A percentile compares a stretch with the other conserved stretches of the same genome.
Evolutionary conservation across 441 rosid genomes (phyloP).

Genomic region (Brassica balearica): DNA sequence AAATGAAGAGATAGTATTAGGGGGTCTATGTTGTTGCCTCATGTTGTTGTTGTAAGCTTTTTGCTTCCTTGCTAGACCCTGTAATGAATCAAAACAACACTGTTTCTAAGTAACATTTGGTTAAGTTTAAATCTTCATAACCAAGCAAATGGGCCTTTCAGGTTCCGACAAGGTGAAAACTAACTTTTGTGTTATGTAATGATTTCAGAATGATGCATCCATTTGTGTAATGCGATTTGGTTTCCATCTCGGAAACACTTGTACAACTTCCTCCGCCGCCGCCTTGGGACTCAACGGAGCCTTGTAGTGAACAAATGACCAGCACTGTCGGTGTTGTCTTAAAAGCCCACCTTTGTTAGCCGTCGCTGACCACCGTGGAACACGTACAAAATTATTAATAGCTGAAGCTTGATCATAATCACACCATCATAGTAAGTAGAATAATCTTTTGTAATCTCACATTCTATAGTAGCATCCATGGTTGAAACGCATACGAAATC

Average conservation of each 20-base stretch:
- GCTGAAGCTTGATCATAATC: too few species aligned
- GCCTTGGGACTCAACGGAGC: constrained; percentile 25
- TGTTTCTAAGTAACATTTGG: background rate
- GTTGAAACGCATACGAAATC: too few species aligned
- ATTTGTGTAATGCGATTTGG: constrained; percentile 42
- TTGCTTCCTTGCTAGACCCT: constrained; percentile 51
- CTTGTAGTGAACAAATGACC: constrained; percentile 47
- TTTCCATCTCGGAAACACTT: constrained; percentile 60
- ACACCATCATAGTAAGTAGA: too few species aligned
- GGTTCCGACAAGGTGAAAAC: background rate
- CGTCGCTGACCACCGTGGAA: constrained; percentile 39
- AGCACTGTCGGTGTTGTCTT: constrained; percentile 49
- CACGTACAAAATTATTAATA: too few species aligned
- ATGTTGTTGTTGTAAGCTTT: constrained; percentile 46
- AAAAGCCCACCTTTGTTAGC: constrained; percentile 47
- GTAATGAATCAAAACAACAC: too few species aligned
- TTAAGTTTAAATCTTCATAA: background rate
- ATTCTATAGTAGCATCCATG: too few species aligned
- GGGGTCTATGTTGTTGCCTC: background rate
- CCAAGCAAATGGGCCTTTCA: constrained; percentile 21
- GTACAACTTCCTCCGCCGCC: constrained; percentile 48
- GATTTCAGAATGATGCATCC: constrained; percentile 2
- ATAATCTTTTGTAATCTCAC: too few species aligned
- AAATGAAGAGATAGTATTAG: constrained; percentile 10
- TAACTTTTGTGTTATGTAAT: background rate